Base-by-base conservation (phyloP, 257 asterid genomes). In the Plantago ovata region DNA sequence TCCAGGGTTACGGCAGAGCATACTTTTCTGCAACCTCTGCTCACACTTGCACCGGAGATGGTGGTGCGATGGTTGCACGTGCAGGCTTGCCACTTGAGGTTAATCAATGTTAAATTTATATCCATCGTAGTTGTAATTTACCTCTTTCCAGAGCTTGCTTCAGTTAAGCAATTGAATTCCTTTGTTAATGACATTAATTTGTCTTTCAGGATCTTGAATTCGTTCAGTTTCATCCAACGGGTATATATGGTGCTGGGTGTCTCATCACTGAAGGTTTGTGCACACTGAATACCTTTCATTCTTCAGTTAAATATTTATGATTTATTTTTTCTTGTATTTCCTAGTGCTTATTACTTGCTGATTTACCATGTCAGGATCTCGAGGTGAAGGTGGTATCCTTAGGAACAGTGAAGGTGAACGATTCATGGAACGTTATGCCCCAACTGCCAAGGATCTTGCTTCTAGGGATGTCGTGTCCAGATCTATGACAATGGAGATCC, bases 41-140 rank as follows among this genome's bases (percentile, higher is more conserved):
- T 68, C 98, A 92, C 78, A 92, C 97, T 65, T 92, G 98, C 87
- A 92, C 98, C 1, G 98, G 98, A 71, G 98, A 92, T 79, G 98
- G 98, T 61, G 89, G 82, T 80, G 98, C 95, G 42, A 92, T 92
- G 98, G 98, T 92, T 69, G 84, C 98, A 19, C 97, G 98, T 58
- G 98, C 97, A 44, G 98, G 95, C 51, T 77, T 92, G 46, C 98
- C 98, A 69, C 96, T 92, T 0, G 79, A 88, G 98, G 98, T 87
- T 38, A 48, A 75, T 69, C 56, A 45, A 39, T 65, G 53, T 60
- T 65, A 58, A 20, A 40, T 47, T 60, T 51, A 42, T 22, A 13
- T 43, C 22, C 39, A 18, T 59, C 36, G 58, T 50, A 42, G 59
- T 41, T 56, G 21, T 43, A 40, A 40, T 20, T 22, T 21, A 40